Conservation (phyloP, 2,329 filamentous ascomycete species). For the Ascocoryne sarcoides region DNA sequence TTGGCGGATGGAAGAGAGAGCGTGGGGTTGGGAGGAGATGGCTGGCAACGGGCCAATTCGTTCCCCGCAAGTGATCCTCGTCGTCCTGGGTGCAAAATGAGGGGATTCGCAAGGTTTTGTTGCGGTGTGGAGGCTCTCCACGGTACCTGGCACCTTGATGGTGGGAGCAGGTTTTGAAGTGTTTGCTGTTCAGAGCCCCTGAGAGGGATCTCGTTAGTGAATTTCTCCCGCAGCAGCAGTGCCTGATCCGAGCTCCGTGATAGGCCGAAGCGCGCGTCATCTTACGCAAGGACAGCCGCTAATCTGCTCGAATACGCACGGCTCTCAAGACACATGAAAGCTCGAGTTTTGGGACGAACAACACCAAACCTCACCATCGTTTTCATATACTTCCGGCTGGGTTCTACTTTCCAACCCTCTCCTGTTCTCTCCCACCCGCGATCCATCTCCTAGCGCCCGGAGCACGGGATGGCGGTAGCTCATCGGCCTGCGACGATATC, state of each 20-base stretch:
- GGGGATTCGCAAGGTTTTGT: constrained; percentile 5
- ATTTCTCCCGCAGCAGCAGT: no score
- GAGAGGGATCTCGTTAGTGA: background rate
- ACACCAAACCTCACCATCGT: no score
- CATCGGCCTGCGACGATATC: no score
- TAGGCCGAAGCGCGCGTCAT: constrained; percentile 9
- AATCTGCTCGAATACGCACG: background rate
- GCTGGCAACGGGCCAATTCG: background rate
- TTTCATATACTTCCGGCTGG: no score
- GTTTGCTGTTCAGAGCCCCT: constrained; percentile 8
- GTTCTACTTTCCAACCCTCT: no score
- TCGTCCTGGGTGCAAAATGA: background rate
- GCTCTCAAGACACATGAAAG: background rate
- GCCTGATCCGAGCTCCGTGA: constrained; percentile 2
- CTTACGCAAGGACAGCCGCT: background rate
- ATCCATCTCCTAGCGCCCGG: no score
- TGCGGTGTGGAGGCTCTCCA: constrained; percentile 1
- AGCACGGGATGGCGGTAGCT: no score
- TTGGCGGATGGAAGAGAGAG: background rate
- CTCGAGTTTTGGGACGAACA: background rate
- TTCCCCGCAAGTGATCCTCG: background rate
- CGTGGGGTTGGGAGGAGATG: background rate
- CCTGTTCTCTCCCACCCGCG: no score
- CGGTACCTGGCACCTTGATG: no score
- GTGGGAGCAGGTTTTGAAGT: no score